Evolutionary conservation across 225 moss, liverwort and hornwort genomes (phyloP), one percentile per base, ranked within the genome.

Genomic region (Antitrichia curtipendula): DNA sequence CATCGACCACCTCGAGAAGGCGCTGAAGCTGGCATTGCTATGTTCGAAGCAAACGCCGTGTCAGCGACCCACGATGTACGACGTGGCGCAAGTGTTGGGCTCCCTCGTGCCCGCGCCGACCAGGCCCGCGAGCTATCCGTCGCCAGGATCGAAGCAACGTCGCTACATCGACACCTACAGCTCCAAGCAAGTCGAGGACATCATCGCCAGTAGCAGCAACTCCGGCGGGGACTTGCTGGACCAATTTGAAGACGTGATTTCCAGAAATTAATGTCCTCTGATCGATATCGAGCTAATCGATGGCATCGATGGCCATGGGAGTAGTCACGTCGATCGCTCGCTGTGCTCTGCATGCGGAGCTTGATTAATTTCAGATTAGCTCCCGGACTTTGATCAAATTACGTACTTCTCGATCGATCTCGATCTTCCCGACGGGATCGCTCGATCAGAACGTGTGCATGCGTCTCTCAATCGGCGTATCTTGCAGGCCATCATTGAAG

Each of bases 141-240:
- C 93, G 47, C 90, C 96, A 6, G 91, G 90, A 65, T 91, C 95
- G 60, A 94, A 90, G 64, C 93, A 91, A 68, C 88, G 92, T 69
- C 92, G 96, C 80, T 96, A 98, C 82, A 89, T 95, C 84, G 98
- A 98, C 63, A 93, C 94, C 75, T 98, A 96, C 86, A 95, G 94
- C 56, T 92, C 93, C 84, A 93, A 92, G 91, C 95, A 93, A 90
- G 92, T 91, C 23, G 95, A 98, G 89, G 95, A 95, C 61, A 92
- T 93, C 82, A 91, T 90, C 18, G 90, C 77, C 89, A 92, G 87
- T 49, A 88, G 86, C 87, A 95, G 95, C 40, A 92, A 87, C 59
- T 94, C 93, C 19, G 94, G 94, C 24, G 96, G 93, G 5, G 93
- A 94, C 63, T 87, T 98, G 45, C 94, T 98, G n/a, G 94, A 94